These are phyloP conservation scores for Podaxis carcinomalis DNA, from an alignment of 768 basidiomycete genomes.

Conservation along the genomic window DNA sequence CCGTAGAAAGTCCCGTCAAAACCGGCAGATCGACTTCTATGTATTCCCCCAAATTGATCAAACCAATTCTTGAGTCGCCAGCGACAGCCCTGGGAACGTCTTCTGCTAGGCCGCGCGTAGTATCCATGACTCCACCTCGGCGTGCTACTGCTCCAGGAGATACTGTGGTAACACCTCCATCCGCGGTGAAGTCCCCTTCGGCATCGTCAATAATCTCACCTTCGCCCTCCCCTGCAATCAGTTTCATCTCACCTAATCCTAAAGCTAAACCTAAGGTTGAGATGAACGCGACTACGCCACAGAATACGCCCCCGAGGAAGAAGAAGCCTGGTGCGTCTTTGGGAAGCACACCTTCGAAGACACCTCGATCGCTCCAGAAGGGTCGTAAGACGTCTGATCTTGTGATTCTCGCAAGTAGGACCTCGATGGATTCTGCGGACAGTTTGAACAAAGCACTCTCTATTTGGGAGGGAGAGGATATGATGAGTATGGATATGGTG, in stretches of 20 bases:
- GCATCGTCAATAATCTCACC: constrained; percentile 21
- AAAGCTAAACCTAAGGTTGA: constrained; percentile 21
- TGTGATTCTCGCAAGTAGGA: constrained; percentile 18
- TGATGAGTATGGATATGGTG: constrained; percentile 69
- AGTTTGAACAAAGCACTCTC: constrained; percentile 24
- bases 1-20: constrained; percentile 21
- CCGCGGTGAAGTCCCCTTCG: constrained; percentile 24
- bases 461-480: constrained; percentile 44
- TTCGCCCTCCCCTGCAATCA: constrained; percentile 30
- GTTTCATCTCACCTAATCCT: constrained; percentile 37
- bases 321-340: background rate
- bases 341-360: constrained; percentile 19
- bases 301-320: constrained; percentile 25
- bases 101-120: constrained; percentile 33
- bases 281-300: constrained; percentile 22
- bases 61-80: constrained; percentile 15
- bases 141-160: constrained; percentile 16
- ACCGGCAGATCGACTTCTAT: constrained; percentile 23
- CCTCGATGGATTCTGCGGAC: constrained; percentile 22
- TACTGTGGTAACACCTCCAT: constrained; percentile 13
- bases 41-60: constrained; percentile 19
- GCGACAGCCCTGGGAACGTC: constrained; percentile 11
- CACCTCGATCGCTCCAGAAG: constrained; percentile 10
- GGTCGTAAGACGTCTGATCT: constrained; percentile 10
- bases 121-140: constrained; percentile 39